A percentile compares a stretch with the other conserved stretches of the same genome.
phyloP scores from a whole-genome alignment of 2,329 filamentous ascomycete species.

The Myrmaecium sp. region DNA sequence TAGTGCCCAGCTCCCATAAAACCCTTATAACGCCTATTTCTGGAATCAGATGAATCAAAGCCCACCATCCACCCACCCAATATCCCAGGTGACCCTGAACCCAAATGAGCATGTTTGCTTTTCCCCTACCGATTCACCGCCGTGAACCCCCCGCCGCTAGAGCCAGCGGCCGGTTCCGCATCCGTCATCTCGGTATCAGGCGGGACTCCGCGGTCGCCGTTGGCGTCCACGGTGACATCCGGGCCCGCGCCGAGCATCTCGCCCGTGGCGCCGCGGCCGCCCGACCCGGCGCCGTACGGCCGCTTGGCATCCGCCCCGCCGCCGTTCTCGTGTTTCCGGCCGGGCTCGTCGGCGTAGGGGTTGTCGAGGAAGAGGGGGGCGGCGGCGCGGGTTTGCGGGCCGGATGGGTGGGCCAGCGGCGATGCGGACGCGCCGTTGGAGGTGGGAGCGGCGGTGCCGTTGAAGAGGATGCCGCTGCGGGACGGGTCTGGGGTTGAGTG shows the following conservation, averaged over 20 bases:
- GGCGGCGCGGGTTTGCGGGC: slow-evolving; percentile 5
- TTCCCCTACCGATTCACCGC: slow-evolving; percentile 21
- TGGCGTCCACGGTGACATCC: slow-evolving; percentile 12
- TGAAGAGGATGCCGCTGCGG: slow-evolving; percentile 12
- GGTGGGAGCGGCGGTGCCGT: slow-evolving; percentile 8
- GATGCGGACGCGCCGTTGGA: slow-evolving; percentile 7
- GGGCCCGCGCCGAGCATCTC: slow-evolving; percentile 5
- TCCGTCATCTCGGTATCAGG: slow-evolving; percentile 23
- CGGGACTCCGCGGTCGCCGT: slow-evolving; percentile 14
- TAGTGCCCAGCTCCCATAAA: no score
- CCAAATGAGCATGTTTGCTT: no score
- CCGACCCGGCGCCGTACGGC: slow-evolving; percentile 13
- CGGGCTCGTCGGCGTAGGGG: slow-evolving; percentile 4
- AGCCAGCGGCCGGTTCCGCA: slow-evolving; percentile 5
- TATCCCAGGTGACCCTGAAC: no score
- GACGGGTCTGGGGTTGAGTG: slow-evolving; percentile 22
- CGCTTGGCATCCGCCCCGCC: slow-evolving; percentile 2
- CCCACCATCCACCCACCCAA: no score
- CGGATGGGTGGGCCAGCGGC: slow-evolving; percentile 12
- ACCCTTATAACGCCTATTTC: no score
- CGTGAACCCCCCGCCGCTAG: slow-evolving; percentile 15
- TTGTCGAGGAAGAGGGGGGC: slow-evolving; percentile 3
- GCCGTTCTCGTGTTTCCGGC: slow-evolving; percentile 10
- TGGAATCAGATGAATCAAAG: no score
- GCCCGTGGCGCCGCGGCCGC: slow-evolving; percentile 5